Base-by-base conservation (phyloP, 2,329 filamentous ascomycete species). In the Colletotrichum tabaci region DNA sequence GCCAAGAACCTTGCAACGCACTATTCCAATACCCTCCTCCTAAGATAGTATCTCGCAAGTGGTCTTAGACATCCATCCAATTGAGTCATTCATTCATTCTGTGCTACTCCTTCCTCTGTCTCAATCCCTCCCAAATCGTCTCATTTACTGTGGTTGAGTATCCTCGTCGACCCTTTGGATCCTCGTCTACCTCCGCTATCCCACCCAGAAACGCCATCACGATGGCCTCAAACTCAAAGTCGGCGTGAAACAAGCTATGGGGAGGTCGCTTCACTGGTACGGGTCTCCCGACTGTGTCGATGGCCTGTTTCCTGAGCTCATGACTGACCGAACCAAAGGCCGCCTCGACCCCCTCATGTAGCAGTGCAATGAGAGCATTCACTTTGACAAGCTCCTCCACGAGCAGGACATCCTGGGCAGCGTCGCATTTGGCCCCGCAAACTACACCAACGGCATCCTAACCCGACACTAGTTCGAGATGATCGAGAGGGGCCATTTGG, bases 301-400 rank as follows among this genome's bases (percentile, higher is more conserved):
- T 35, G 23, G 16, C 26, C 1, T 26, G 15, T 30, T 9, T 13
- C n/a, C 16, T 10, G 9, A 12, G 50, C 16, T 13, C 6, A 71
- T 63, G 77, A 74, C 79, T 82, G 63, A 80, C 26, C 74, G 73
- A 23, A 52, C 18, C 57, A 26, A 77, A 93, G 93, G 94, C 85
- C 92, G 89, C 76, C 90, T 96, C 76, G 94, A 97, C 83, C 93
- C 94, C 65, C 88, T 97, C 63, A 97, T 97, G 94, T 88, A 91
- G 73, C 87, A 92, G 75, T 97, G 96, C 86, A 97, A 97, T 81
- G 91, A 92, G 77, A 92, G 89, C 65, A 92, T 97, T 76, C 90
- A 89, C 79, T 95, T 93, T 82, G 94, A 97, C 82, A 90, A 91
- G 75, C 86, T 87, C 64, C 91, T 97, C 77, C 94, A 94, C 84